Base-by-base conservation (phyloP, 2,329 filamentous ascomycete species). In the Taxawa tesnikishii region DNA sequence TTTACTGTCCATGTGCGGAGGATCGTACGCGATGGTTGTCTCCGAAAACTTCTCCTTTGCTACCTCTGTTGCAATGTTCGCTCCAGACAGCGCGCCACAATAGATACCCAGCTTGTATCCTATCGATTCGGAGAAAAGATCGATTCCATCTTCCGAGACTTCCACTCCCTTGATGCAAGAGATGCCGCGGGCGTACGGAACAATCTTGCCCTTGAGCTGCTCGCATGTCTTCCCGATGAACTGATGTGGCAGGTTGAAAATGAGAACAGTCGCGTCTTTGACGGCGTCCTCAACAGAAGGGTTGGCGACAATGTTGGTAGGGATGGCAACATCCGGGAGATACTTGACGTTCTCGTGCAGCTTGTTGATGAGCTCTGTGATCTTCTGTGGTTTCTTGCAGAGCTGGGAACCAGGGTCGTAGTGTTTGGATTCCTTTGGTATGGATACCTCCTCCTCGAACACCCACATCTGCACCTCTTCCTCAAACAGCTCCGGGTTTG, bases 161-260 rank as follows among this genome's bases (percentile, higher is more conserved):
- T 93, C 82, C 39, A 98, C 87, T 46, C 90, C 90, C 68, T 98
- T 98, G 63, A 96, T 94, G 60, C 90, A 98, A 53, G 84, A 93
- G 51, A 98, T 85, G 37, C 85, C 90, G 41, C 92, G 76, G 15
- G 90, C 88, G 49, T 77, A 96, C 5, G 90, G 90, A 17, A 94
- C 62, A 43, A 94, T 92, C 48, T 94, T 78, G 38, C 88, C 90
- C 50, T 79, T 70, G 40, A 98, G 68, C 54, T 85, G 77, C 42
- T 80, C 71, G 63, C 87, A 94, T 39, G 87, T 81, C 41, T 79
- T 79, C 52, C 73, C 73, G 51, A 98, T 94, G 57, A 98, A 98
- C 59, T 94, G 84, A 62, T 98, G 90, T 16, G 90, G 82, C 36
- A 94, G 71, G 63, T 96, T 96, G 71, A 98, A 98, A 54, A 98